phyloP scores from a whole-genome alignment of 768 basidiomycete species.

The Boletellus ananiceps region DNA sequence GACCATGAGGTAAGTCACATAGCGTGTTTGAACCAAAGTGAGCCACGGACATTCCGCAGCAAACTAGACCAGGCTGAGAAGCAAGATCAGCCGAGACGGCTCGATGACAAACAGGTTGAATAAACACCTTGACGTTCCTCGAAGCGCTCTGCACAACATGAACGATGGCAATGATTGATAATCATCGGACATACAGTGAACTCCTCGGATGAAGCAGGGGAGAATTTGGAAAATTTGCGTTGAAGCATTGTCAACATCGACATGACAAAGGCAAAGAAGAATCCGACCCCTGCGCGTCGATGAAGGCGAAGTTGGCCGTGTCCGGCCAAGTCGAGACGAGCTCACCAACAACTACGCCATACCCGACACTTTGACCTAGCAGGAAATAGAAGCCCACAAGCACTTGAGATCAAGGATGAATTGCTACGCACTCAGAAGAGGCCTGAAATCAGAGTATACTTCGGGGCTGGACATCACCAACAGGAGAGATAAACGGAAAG shows the following conservation, averaged over 20 bases:
- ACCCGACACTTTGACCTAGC: slow-evolving; percentile 44
- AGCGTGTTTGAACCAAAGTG: not conserved
- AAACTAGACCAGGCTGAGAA: slow-evolving; percentile 43
- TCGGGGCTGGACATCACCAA: slow-evolving; percentile 13
- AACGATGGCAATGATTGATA: not conserved
- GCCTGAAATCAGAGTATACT: slow-evolving; percentile 36
- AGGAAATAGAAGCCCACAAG: too few species aligned
- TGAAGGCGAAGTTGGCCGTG: not conserved
- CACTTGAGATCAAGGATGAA: not conserved
- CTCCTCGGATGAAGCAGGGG: slow-evolving; percentile 45
- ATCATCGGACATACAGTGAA: slow-evolving; percentile 34
- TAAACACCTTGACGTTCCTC: slow-evolving; percentile 39
- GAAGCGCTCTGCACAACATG: slow-evolving; percentile 36
- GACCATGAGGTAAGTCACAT: not conserved
- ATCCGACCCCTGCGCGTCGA: slow-evolving; percentile 38
- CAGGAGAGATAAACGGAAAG: not conserved
- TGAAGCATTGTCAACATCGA: slow-evolving; percentile 42
- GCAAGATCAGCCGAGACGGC: not conserved
- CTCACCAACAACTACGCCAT: slow-evolving; percentile 46
- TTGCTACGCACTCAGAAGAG: slow-evolving; percentile 32
- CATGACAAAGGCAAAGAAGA: slow-evolving; percentile 48
- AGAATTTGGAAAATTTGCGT: slow-evolving; percentile 43
- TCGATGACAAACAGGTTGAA: not conserved
- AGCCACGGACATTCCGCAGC: slow-evolving; percentile 42
- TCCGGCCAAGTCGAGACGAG: not conserved